Evolutionary conservation across 176 grass and related monocot species (phyloP).

Genomic region (Phoenix dactylifera): DNA sequence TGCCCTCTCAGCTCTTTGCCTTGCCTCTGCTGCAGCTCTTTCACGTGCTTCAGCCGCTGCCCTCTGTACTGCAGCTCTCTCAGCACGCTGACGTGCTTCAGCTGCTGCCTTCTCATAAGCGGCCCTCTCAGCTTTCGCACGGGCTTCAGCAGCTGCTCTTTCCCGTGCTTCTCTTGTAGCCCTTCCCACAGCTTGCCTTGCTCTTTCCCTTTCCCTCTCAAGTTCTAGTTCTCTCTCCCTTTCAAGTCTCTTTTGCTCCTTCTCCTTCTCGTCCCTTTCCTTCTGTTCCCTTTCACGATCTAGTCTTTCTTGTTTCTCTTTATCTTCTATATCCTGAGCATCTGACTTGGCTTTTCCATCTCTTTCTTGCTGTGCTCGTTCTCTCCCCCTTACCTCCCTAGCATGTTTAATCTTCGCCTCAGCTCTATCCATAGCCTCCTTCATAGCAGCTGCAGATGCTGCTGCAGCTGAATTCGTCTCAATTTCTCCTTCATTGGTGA

Average conservation of each 20-base stretch:
- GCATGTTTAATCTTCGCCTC: slow-evolving; percentile 20
- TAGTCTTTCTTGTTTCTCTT: slow-evolving; percentile 31
- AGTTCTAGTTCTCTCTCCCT: slow-evolving; percentile 43
- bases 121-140: slow-evolving; percentile 44
- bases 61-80: slow-evolving; percentile 63
- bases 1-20: slow-evolving; percentile 42
- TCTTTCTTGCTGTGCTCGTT: slow-evolving; percentile 15
- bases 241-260: slow-evolving; percentile 44
- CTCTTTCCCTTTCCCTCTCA: slow-evolving; percentile 58
- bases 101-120: neutral
- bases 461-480: slow-evolving; percentile 31
- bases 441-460: too few species aligned
- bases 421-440: slow-evolving; percentile 18
- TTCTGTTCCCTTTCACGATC: slow-evolving; percentile 23
- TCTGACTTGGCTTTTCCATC: slow-evolving; percentile 16
- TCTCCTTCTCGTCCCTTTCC: slow-evolving; percentile 36
- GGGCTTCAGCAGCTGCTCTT: slow-evolving; percentile 59
- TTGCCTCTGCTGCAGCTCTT: slow-evolving; percentile 45
- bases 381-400: slow-evolving; percentile 15
- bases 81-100: slow-evolving; percentile 38
- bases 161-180: slow-evolving; percentile 62
- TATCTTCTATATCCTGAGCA: slow-evolving; percentile 29
- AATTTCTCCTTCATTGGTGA: slow-evolving; percentile 48
- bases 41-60: slow-evolving; percentile 49
- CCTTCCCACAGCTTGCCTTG: slow-evolving; percentile 48